A percentile compares a stretch with the other conserved stretches of the same genome.
phyloP scores from a whole-genome alignment of 495 filamentous ascomycete genomes.

The Talaromyces nanjingensis region DNA sequence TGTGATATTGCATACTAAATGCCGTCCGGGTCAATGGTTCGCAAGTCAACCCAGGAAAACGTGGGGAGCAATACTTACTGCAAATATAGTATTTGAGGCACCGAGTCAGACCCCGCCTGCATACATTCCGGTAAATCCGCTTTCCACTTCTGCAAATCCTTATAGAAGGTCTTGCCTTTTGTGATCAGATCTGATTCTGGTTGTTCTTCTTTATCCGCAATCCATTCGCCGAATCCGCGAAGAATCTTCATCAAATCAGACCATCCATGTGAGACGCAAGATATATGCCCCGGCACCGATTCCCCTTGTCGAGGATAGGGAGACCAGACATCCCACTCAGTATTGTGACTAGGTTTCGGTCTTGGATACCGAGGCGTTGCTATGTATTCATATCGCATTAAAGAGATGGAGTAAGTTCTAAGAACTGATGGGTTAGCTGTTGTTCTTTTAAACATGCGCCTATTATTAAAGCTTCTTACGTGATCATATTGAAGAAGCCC shows the following conservation, averaged over 20 bases:
- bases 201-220: conserved; percentile 11
- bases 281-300: conserved; percentile 9
- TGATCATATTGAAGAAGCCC: conserved; percentile 3
- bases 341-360: neutral
- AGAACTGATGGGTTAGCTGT: neutral
- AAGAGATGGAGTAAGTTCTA: neutral
- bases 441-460: neutral
- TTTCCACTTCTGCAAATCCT: neutral
- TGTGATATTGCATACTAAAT: neutral
- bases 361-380: neutral
- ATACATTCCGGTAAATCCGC: neutral
- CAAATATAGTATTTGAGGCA: neutral
- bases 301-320: conserved; percentile 8
- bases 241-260: conserved; percentile 7
- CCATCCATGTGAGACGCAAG: conserved; percentile 8
- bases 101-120: neutral
- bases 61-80: neutral
- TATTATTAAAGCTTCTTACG: neutral
- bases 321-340: neutral
- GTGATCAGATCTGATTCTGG: neutral
- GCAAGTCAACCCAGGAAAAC: neutral
- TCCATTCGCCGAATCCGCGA: conserved; percentile 7
- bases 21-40: neutral
- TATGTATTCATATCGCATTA: neutral
- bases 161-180: neutral